Evolutionary conservation across 2,329 filamentous ascomycete genomes (phyloP).

Genomic region (Periconia digitata): DNA sequence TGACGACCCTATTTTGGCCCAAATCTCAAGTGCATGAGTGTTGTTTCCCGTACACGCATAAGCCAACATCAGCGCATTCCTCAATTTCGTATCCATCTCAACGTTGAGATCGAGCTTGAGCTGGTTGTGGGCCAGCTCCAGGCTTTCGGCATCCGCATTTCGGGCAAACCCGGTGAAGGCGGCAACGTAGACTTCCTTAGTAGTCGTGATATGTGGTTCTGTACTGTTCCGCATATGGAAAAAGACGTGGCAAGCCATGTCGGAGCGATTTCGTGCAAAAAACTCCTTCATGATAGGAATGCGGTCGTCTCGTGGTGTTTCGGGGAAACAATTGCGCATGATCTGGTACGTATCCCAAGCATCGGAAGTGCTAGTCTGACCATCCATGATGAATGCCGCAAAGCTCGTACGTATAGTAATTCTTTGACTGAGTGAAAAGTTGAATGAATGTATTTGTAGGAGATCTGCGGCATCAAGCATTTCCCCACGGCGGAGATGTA

Average conservation of each 20-base stretch:
- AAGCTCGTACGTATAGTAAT: constrained; percentile 66
- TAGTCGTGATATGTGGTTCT: constrained; percentile 65
- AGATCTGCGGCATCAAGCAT: constrained; percentile 79
- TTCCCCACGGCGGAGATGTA: constrained; percentile 76
- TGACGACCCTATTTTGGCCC: constrained; percentile 79
- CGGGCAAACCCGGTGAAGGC: constrained; percentile 76
- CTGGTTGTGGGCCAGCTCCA: constrained; percentile 85
- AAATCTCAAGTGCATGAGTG: constrained; percentile 72
- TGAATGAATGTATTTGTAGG: constrained; percentile 72
- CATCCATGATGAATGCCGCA: constrained; percentile 67
- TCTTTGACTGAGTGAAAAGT: constrained; percentile 71
- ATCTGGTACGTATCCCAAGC: constrained; percentile 64
- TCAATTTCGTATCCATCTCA: constrained; percentile 72
- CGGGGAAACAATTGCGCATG: constrained; percentile 61
- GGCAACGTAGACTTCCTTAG: constrained; percentile 71
- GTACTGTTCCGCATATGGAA: constrained; percentile 87
- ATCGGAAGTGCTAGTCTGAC: constrained; percentile 65
- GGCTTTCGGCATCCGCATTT: constrained; percentile 61
- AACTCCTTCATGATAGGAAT: constrained; percentile 78
- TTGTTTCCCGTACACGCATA: constrained; percentile 71
- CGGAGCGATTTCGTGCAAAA: constrained; percentile 73
- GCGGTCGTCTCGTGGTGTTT: constrained; percentile 65
- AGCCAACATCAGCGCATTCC: constrained; percentile 85
- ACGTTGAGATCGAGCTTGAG: constrained; percentile 88
- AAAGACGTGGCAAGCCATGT: constrained; percentile 86